Base-by-base conservation (phyloP, 148 eudicot genomes). In the Tetragonia tetragonoides region DNA sequence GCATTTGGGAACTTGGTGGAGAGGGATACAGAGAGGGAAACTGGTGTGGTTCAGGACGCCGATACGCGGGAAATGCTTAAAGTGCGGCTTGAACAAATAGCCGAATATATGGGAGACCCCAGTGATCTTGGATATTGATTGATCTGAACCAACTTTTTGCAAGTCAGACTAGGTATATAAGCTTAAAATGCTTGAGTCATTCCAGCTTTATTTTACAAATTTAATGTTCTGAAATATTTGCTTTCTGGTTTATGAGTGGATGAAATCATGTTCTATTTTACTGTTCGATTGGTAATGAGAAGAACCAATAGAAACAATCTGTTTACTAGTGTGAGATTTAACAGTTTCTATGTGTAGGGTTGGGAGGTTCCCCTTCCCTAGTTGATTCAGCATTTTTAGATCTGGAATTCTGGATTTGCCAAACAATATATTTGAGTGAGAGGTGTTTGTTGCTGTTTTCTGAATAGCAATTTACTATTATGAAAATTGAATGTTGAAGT, bases 101-200 rank as follows among this genome's bases (percentile, higher is more conserved):
- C 99, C 1, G 99, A 95, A 79, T 95, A 83, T 65, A 77, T 83
- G 8, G 99, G 98, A 54, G 99, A 95, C 66, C 97, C 97, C 17
- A 87, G 88, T 78, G 78, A 86, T 64, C 77, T 95, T 73, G 97
- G 93, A 44, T 95, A 95, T 83, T 95, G 88, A 89, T 78, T 59
- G 42, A 7, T 44, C 21, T 76, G 44, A 71, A 75, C 39, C 56
- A 38, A 40, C 44, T 10, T 41, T 46, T 41, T 46, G 53, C 40
- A 51, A 70, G 68, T 66, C 39, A 40, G 60, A 37, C 0, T 49
- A 20, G 70, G 49, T n/a, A 47, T 54, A 49, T 64, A 64, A 59
- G 15, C 34, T 14, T 59, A 15, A 28, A 47, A 21, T 53, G 70
- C 75, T 24, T 70, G 28, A 63, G 12, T 34, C 67, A 16, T 20